Evolutionary conservation across 1,284 basidiomycete species (phyloP), one percentile per base, ranked within the genome.

Genomic region (Ustilago lituana): DNA sequence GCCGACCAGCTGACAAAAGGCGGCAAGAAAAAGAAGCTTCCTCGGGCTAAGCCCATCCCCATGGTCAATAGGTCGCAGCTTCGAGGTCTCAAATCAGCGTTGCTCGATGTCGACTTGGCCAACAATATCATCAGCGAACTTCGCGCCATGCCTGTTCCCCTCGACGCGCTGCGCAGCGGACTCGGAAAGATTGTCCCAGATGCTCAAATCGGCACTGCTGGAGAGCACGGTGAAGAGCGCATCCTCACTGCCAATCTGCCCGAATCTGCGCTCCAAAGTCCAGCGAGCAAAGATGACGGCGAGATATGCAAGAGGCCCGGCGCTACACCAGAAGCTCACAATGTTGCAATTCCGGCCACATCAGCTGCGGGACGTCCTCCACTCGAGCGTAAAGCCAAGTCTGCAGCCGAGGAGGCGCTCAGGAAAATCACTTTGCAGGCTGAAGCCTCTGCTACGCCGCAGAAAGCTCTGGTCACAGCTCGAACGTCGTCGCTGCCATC

Each of bases 61-160:
- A 46, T 58, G 1, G 55, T 68, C 12, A 50, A 62, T 12, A 33
- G 47, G n/a, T 68, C 69, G 4, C 68, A 79, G 53, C 56, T 77
- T 7, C 52, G 50, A 27, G 62, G 55, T 0, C 73, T 79, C 41
- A 79, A 79, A 32, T 64, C 61, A 17, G 77, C 77, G 1, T 38
- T 79, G 39, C 49, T 79, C 22, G 71, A 79, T 44, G 50, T 50
- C 10, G 59, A 76, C 26, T 17, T 62, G 14, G 77, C 77, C 33
- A 75, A 74, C 50, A 67, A 59, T 29, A 77, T 79, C 54, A 77
- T 79, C 54, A 73, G 55, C 29, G 62, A 76, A 41, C 66, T 79
- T 20, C 53, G 77, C 4, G 31, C 56, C 4, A 74, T 78, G 68
- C 64, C 73, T 5, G 51, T 75, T 0, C 69, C 69, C 2, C 45